Evolutionary conservation across 139 green algal genomes (phyloP), one percentile per base, ranked within the genome.

Genomic region (Chloropicon primus): DNA sequence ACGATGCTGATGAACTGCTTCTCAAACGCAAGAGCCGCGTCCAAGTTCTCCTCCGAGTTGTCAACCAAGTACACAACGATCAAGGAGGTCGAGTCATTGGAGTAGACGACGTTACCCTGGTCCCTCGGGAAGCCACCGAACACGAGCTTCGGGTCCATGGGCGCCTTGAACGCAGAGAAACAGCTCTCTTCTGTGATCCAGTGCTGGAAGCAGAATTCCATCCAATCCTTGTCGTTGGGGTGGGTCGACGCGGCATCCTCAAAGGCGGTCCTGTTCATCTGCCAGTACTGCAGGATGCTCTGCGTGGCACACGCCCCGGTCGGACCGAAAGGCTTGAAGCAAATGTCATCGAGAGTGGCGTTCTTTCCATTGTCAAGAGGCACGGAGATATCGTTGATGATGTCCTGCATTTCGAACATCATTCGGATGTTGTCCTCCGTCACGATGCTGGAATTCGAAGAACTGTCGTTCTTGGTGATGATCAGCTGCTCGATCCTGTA

Each of bases 201-300:
- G 72, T 85, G 79, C 53, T 84, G 73, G 53, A 75, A 29, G 27
- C 72, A 81, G 17, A 62, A 62, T 62, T 62, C 41, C 41, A 62
- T 62, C 41, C 41, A 62, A 17, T 62, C 71, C 17, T 10, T 21
- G 3, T 26, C 17, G 17, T 25, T 26, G 23, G 23, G 71, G 5
- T 25, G 71, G 71, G 10, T 28, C 71, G 24, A 26, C 23, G 71
- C 80, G 2, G 53, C 78, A 25, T 72, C 77, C 21, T 54, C 53
- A 53, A 85, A 89, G 0, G 85, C 54, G 1, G 80, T 24, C 5
- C 78, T 5, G 78, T 90, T 80, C 89, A 96, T 92, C 5, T 88
- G 76, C 93, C 93, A 97, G 81, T 94, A 97, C 89, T 97, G 91
- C 84, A 94, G 84, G 21, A 96, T 79, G 71, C 84, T 92, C 79